Percentiles rank a stretch among this genome's conserved stretches.
Conservation (phyloP, 768 basidiomycete genomes). For the Boletus rubroflammeus region DNA sequence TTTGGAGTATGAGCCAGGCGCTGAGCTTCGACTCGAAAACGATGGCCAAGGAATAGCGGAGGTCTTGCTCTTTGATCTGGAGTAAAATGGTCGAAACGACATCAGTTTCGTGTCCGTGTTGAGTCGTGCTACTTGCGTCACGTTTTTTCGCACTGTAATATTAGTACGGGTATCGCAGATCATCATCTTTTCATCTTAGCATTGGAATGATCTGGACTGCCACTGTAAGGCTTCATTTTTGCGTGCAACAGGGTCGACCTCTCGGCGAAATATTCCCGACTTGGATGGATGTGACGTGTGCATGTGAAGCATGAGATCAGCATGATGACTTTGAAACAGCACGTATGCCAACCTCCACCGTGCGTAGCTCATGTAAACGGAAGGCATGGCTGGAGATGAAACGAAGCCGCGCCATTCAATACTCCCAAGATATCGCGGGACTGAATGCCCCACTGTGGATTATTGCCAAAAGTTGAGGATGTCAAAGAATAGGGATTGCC, state of each 20-base stretch:
- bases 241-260: background rate
- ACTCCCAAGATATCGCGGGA: no score
- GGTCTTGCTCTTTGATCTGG: slow-evolving; percentile 77
- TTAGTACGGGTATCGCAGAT: background rate
- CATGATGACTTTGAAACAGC: background rate
- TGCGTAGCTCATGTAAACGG: background rate
- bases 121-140: background rate
- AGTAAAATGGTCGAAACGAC: slow-evolving; percentile 28
- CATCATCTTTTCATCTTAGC: slow-evolving; percentile 7
- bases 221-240: background rate
- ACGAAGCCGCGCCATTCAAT: background rate
- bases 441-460: background rate
- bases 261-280: background rate
- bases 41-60: slow-evolving; percentile 65
- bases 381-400: background rate
- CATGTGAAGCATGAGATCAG: background rate
- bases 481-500: background rate
- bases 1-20: slow-evolving; percentile 42
- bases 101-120: background rate
- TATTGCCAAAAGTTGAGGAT: background rate
- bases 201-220: background rate
- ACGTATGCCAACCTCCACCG: background rate
- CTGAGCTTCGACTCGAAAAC: slow-evolving; percentile 50
- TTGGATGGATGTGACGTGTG: background rate
- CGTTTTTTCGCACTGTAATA: background rate